A percentile compares a stretch with the other conserved stretches of the same genome.
Conservation (phyloP, 2,329 filamentous ascomycete genomes). For the Aspergillus texensis region DNA sequence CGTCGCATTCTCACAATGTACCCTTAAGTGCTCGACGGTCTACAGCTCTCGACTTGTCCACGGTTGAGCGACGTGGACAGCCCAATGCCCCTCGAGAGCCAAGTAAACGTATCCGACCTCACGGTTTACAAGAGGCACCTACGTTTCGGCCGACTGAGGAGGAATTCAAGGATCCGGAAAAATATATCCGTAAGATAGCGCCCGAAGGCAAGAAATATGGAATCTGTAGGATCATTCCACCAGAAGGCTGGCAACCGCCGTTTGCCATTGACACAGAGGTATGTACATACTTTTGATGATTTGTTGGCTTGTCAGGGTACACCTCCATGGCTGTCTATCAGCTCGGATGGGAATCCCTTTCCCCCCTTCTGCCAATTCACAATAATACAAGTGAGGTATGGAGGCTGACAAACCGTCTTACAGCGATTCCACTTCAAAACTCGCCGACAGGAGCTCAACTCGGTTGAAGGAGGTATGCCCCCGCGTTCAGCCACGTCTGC, state of each 20-base stretch:
- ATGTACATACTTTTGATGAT: constrained; percentile 33
- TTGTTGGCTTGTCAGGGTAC: background rate
- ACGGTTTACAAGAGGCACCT: constrained; percentile 85
- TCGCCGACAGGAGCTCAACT: constrained; percentile 93
- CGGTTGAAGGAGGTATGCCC: constrained; percentile 86
- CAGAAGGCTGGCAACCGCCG: constrained; percentile 88
- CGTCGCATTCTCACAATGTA: constrained; percentile 52
- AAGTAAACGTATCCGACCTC: constrained; percentile 75
- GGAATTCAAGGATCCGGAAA: constrained; percentile 91
- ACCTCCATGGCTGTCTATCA: background rate
- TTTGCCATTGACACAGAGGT: constrained; percentile 98
- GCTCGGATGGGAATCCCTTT: background rate
- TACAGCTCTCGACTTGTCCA: constrained; percentile 76
- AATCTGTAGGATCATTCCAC: constrained; percentile 93
- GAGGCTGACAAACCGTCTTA: constrained; percentile 31
- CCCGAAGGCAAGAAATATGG: constrained; percentile 86
- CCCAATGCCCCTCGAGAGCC: constrained; percentile 75
- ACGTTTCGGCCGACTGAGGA: constrained; percentile 88
- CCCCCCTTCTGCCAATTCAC: background rate
- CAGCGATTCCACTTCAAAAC: constrained; percentile 97
- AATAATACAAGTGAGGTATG: background rate
- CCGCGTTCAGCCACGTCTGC: constrained; percentile 31
- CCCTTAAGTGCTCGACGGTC: constrained; percentile 68
- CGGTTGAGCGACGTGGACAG: constrained; percentile 88
- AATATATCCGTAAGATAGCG: constrained; percentile 89